These are phyloP conservation scores for Aspergillus indologenus DNA, from an alignment of 495 filamentous ascomycete genomes.

Conservation along the genomic window DNA sequence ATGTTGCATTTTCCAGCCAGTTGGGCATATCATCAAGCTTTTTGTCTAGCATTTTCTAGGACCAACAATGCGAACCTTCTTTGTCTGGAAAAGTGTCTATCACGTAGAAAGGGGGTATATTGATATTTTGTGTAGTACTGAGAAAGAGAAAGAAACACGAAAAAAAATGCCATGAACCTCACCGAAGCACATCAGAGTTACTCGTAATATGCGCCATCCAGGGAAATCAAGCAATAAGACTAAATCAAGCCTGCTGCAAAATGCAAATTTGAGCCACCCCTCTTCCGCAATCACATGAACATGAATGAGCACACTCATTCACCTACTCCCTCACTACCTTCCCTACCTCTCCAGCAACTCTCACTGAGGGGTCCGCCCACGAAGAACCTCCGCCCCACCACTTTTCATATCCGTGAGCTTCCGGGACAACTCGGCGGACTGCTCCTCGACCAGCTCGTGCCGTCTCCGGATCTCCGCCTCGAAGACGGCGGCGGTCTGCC, in stretches of 20 bases:
- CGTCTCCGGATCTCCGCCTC: slow-evolving; percentile 63
- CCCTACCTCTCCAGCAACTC: too few relatives aligned
- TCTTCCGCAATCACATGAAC: too few relatives aligned
- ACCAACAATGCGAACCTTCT: slow-evolving; percentile 3
- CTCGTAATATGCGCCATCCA: neutral
- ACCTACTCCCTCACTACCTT: too few relatives aligned
- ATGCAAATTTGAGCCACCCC: too few relatives aligned
- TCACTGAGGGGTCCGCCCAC: slow-evolving; percentile 34
- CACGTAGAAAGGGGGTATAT: neutral
- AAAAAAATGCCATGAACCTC: neutral
- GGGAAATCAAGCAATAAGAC: too few relatives aligned
- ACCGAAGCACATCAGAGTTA: neutral
- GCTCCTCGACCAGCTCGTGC: slow-evolving; percentile 39
- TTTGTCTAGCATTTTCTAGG: slow-evolving; percentile 12
- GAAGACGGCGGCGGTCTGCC: slow-evolving; percentile 61
- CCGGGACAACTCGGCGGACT: slow-evolving; percentile 34
- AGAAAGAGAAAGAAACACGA: neutral
- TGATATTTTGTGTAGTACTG: neutral
- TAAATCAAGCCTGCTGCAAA: too few relatives aligned
- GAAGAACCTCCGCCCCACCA: slow-evolving; percentile 41
- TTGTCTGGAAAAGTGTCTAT: neutral
- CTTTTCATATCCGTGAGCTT: slow-evolving; percentile 45
- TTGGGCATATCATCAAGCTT: neutral
- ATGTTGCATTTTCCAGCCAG: slow-evolving; percentile 10
- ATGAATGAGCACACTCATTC: too few relatives aligned